Conservation (phyloP, 2,329 filamentous ascomycete genomes). For the Pezicula neosporulosa region DNA sequence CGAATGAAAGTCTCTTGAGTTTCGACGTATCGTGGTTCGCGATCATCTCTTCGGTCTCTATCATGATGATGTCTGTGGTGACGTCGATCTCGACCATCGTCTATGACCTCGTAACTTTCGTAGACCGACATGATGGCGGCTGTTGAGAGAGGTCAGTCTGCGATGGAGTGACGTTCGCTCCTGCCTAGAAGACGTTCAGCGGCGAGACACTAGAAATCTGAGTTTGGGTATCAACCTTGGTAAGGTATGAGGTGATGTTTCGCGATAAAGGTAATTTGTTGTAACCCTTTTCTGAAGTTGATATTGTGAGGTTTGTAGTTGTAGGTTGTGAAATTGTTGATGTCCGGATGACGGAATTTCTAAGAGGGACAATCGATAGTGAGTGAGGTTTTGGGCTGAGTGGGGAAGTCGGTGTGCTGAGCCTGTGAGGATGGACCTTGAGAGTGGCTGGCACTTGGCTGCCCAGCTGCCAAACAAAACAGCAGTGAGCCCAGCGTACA, state of each 20-base stretch:
- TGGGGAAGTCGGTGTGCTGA: background rate
- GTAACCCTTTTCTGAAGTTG: too few relatives aligned
- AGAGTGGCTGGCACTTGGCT: background rate
- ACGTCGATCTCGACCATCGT: conserved; percentile 21
- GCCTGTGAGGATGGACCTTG: background rate
- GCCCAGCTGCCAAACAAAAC: background rate
- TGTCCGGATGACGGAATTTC: background rate
- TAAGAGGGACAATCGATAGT: background rate
- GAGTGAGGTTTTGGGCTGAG: background rate
- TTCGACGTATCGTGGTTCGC: conserved; percentile 51
- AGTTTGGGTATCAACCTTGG: background rate
- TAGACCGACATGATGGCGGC: conserved; percentile 19
- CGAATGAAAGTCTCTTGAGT: conserved; percentile 30
- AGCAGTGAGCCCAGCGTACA: background rate
- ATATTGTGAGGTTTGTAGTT: background rate
- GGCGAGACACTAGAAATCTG: background rate
- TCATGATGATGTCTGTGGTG: conserved; percentile 24
- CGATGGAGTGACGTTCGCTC: background rate
- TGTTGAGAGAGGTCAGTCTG: background rate
- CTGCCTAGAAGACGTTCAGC: background rate
- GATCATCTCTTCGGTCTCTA: conserved; percentile 28
- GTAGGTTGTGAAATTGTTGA: background rate
- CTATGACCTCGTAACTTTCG: conserved; percentile 24
- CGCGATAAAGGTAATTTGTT: too few relatives aligned
- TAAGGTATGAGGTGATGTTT: too few relatives aligned